Base-by-base conservation (phyloP, 1,284 basidiomycete genomes). In the Moesziomyces antarcticus region DNA sequence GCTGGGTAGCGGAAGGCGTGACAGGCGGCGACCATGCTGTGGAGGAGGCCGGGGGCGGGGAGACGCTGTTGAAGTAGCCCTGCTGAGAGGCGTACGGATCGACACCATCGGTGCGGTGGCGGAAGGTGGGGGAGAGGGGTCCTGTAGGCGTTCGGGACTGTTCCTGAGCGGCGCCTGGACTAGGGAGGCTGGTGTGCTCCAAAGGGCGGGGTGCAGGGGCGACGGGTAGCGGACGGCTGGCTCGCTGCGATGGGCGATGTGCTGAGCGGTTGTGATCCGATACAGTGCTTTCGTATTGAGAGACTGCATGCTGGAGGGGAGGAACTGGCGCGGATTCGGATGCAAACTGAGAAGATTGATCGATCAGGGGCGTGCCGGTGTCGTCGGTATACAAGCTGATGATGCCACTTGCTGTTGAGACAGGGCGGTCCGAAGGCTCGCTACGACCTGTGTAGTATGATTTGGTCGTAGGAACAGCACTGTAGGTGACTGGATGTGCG, bases 311-410 rank as follows among this genome's bases (percentile, higher is more conserved):
- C 48, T 18, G 48, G 35, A 11, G 41, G 14, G 10, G 51, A 21
- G 16, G 51, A 21, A 55, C 41, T 16, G 50, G 56, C 40, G 25
- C 16, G 18, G 56, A 47, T 9, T 47, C 30, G 25, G 33, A 11
- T 0, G 50, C 45, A 20, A 69, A 69, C n/a, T 13, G 50, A 5
- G 59, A 43, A 25, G 7, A 52, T 11, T 58, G 59, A 20, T 63
- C 60, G 33, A 58, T 22, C 20, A 40, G 49, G 21, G 55, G 63
- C 3, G 63, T 59, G 20, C 56, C 48, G 24, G 27, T 21, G 22
- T 69, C 73, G 14, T 73, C 65, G 3, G 66, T 65, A 42, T 77
- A 77, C 45, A 77, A 41, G 61, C 70, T 77, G 56, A 77, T 77
- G 57, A 77, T 77, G 27, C 70, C 75, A 30, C 66, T 74, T 11